These are phyloP conservation scores for Aspergillus cristatus DNA, from an alignment of 495 filamentous ascomycete genomes.

Conservation along the genomic window DNA sequence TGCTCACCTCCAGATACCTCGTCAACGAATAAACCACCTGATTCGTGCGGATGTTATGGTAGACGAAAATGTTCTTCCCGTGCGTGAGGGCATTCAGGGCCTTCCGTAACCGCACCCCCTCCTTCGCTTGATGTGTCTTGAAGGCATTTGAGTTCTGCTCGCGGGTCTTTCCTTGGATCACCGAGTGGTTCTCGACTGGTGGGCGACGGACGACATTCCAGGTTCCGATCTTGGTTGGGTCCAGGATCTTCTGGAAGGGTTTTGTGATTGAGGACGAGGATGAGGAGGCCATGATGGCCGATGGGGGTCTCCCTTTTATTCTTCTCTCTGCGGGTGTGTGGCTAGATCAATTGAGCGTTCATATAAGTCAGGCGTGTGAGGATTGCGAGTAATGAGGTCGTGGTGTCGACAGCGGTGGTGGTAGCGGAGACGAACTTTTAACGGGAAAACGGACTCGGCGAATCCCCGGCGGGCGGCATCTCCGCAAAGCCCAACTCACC, in stretches of 20 bases:
- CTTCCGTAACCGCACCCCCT: constrained; percentile 36
- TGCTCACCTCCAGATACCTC: constrained; percentile 56
- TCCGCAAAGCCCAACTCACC: too few relatives aligned
- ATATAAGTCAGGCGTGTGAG: too few relatives aligned
- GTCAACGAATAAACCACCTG: constrained; percentile 76
- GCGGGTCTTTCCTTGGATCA: constrained; percentile 33
- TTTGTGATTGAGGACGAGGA: constrained; percentile 19
- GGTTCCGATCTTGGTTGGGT: constrained; percentile 36
- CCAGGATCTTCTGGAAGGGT: constrained; percentile 33
- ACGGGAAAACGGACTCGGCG: too few relatives aligned
- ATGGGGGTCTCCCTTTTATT: neutral
- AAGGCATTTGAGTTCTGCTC: constrained; percentile 34
- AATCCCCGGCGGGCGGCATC: too few relatives aligned
- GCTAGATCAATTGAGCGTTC: too few relatives aligned
- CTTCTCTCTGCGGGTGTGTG: too few relatives aligned
- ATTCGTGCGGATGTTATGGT: constrained; percentile 68
- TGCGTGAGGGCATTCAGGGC: constrained; percentile 39
- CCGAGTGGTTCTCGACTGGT: constrained; percentile 25
- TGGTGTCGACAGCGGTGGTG: too few relatives aligned
- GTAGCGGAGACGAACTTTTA: too few relatives aligned
- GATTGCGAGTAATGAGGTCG: too few relatives aligned
- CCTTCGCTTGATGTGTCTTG: constrained; percentile 26
- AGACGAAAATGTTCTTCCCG: constrained; percentile 73
- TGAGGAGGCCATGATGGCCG: constrained; percentile 36
- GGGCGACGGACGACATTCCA: constrained; percentile 33